Evolutionary conservation across 495 filamentous ascomycete species (phyloP), one percentile per base, ranked within the genome.

Genomic region (Aspergillus taichungensis): DNA sequence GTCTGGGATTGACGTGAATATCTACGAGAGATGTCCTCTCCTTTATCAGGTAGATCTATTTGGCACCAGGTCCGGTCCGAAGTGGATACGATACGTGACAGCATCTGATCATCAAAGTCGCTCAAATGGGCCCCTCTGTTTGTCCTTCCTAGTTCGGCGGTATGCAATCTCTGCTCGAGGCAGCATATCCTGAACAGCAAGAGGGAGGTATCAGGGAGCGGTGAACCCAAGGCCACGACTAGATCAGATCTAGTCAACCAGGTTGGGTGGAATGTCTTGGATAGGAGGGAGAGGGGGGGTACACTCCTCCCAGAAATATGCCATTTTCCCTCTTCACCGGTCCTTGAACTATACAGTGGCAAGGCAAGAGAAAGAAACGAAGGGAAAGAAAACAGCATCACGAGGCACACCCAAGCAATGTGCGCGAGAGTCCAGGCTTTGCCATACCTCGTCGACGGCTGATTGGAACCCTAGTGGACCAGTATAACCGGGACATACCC

Each of bases 251-350:
- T 46, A 47, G 45, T 51, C 52, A 54, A 33, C 27, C 41, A 47
- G 14, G 39, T 24, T 46, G 41, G 39, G 53, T 32, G 24, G 30
- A 13, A 59, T 59, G 56, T 56, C 56, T 59, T 59, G 46, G 52
- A 54, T 45, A 44, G 18, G 34, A 46, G 31, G 42, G 45, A 52
- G 50, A n/a, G n/a, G 18, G 18, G 18, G 18, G 18, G 18, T 24
- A 24, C 18, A 24, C 18, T 24, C 18, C 18, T 24, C 18, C 18
- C 18, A 1, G 18, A 24, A 1, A 24, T 24, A 24, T 24, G 18
- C 18, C 18, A 24, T 24, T 24, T 24, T 24, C 18, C 18, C 18
- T 24, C 18, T 4, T 24, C 46, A 50, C 53, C 45, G 50, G 50
- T 53, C 53, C 44, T 51, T 45, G 31, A 49, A 45, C n/a, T n/a